phyloP scores from a whole-genome alignment of 441 rosid genomes.

The Populus hybrid region DNA sequence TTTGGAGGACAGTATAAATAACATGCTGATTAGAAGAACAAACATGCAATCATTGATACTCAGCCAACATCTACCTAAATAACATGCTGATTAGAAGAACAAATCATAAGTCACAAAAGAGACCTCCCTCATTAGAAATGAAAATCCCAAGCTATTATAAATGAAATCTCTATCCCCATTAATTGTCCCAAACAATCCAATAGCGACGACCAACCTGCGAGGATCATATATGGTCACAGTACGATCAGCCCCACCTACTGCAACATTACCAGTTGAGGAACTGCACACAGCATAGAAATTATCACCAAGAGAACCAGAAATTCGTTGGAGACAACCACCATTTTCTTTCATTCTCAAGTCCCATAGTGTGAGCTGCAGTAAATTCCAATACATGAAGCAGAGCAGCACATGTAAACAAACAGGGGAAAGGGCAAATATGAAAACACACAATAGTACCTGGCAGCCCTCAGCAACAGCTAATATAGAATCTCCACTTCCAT shows the following conservation, averaged over 20 bases:
- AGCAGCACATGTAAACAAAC: neutral
- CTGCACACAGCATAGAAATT: conserved; percentile 51
- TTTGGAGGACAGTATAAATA: neutral
- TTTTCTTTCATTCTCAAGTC: conserved; percentile 63
- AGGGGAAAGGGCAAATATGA: neutral
- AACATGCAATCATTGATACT: neutral
- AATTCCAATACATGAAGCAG: conserved; percentile 18
- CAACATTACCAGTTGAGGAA: conserved; percentile 50
- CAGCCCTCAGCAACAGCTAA: conserved; percentile 67
- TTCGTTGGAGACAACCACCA: conserved; percentile 34
- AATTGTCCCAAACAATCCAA: conserved; percentile 6
- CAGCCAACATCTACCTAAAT: neutral
- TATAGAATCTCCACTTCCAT: conserved; percentile 40
- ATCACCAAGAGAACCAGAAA: conserved; percentile 61
- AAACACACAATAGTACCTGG: conserved; percentile 40
- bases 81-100: neutral
- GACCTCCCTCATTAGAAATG: neutral
- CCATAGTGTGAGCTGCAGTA: conserved; percentile 55
- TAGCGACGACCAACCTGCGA: conserved; percentile 46
- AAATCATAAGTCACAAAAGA: too few species aligned
- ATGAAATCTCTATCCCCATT: neutral
- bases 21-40: neutral
- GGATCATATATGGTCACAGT: conserved; percentile 70
- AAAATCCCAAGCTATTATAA: neutral
- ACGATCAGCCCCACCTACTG: conserved; percentile 71